Conservation (phyloP, 176 grass and related monocot species). For the Hordeum marinum region DNA sequence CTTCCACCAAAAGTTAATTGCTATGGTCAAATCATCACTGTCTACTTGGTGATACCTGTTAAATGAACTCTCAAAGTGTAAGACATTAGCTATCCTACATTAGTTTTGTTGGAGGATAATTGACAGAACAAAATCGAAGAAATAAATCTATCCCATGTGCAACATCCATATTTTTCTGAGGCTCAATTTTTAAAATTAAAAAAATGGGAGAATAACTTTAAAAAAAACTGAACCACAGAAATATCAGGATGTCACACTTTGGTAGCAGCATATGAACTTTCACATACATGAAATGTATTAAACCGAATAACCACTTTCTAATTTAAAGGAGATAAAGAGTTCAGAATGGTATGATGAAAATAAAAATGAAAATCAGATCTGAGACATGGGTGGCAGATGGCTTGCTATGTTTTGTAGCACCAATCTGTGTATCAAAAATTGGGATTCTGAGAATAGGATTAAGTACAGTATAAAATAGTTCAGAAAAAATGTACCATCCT, state of each 20-base stretch:
- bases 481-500: slow-evolving; percentile 68
- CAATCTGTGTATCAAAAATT: not conserved
- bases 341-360: not conserved
- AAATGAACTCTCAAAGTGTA: slow-evolving; percentile 24
- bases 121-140: not conserved
- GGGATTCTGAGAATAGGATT: not conserved
- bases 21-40: slow-evolving; percentile 91
- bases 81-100: not conserved
- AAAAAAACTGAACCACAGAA: not conserved
- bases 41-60: slow-evolving; percentile 98
- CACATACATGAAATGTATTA: not conserved
- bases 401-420: not conserved
- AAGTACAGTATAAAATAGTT: slow-evolving; percentile 1
- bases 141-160: not conserved
- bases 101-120: slow-evolving; percentile 1
- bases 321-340: not conserved
- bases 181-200: not conserved
- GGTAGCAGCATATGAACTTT: not conserved
- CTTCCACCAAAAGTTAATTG: slow-evolving; percentile 95
- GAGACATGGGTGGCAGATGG: not conserved
- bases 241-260: not conserved
- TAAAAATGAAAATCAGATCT: not conserved
- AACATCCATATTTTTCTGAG: not conserved
- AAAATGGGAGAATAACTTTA: not conserved
- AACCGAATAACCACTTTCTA: not conserved